These are phyloP conservation scores for Russula lepida DNA, from an alignment of 768 basidiomycete species.

Conservation along the genomic window DNA sequence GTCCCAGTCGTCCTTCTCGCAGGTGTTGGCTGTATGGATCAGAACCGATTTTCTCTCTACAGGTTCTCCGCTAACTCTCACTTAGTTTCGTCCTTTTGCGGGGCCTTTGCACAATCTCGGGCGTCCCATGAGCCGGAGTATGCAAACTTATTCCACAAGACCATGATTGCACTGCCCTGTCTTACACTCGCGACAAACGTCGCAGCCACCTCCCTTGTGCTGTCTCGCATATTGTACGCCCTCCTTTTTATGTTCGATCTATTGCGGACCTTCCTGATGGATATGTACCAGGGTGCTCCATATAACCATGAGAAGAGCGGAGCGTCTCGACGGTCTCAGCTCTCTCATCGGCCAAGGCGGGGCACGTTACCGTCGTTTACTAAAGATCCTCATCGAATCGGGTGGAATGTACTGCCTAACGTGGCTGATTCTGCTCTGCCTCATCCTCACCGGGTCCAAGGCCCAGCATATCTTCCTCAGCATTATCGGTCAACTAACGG, in stretches of 20 bases:
- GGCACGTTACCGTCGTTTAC: conserved; percentile 1
- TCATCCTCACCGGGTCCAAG: neutral
- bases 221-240: conserved; percentile 5
- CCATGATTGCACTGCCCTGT: neutral
- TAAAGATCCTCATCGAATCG: conserved; percentile 16
- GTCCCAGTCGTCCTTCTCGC: conserved; percentile 9
- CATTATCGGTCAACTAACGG: conserved; percentile 9
- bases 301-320: neutral
- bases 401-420: conserved; percentile 18
- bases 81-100: conserved; percentile 7
- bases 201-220: neutral
- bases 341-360: neutral
- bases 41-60: neutral
- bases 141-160: neutral
- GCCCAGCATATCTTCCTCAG: neutral
- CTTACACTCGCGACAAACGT: conserved; percentile 15
- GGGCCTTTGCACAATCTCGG: neutral
- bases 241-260: neutral
- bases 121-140: neutral
- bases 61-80: neutral
- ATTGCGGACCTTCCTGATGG: neutral
- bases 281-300: neutral
- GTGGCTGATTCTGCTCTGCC: conserved; percentile 9
- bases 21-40: conserved; percentile 8
- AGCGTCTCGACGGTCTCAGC: neutral